Percentiles rank a stretch among this genome's conserved stretches.
These are phyloP conservation scores for Ilex asprella DNA, from an alignment of 257 asterid species.

Conservation along the genomic window DNA sequence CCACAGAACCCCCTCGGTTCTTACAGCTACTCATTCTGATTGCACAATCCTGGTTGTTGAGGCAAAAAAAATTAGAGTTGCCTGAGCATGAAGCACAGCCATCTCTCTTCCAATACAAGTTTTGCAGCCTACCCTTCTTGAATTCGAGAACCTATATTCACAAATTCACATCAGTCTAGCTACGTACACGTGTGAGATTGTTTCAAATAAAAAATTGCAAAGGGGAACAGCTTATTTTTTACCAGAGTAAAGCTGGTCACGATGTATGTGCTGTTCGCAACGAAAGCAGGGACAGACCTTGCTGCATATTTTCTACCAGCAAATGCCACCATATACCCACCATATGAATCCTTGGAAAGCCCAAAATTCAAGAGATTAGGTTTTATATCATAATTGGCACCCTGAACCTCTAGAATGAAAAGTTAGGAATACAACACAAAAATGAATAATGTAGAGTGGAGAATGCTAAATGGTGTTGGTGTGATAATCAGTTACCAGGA, in stretches of 20 bases:
- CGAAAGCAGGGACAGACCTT: conserved; percentile 78
- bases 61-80: conserved; percentile 59
- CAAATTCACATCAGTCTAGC: neutral
- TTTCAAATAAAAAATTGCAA: conserved; percentile 3
- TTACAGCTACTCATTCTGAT: conserved; percentile 59
- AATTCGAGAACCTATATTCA: conserved; percentile 72
- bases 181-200: neutral
- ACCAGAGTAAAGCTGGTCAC: conserved; percentile 96
- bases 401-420: neutral
- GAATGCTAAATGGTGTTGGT: neutral
- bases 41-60: conserved; percentile 86
- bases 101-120: conserved; percentile 89
- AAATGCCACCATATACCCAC: conserved; percentile 98
- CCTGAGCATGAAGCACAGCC: conserved; percentile 70
- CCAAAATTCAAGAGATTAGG: neutral
- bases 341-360: conserved; percentile 50
- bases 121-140: conserved; percentile 86
- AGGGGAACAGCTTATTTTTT: conserved; percentile 7
- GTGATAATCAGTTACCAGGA: neutral
- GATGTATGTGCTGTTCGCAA: conserved; percentile 53
- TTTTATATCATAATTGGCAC: too few relatives aligned
- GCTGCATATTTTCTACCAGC: conserved; percentile 95
- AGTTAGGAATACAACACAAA: neutral
- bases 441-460: neutral
- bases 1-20: conserved; percentile 71